Evolutionary conservation across 768 basidiomycete genomes (phyloP).

Genomic region (Naganishia friedmannii): DNA sequence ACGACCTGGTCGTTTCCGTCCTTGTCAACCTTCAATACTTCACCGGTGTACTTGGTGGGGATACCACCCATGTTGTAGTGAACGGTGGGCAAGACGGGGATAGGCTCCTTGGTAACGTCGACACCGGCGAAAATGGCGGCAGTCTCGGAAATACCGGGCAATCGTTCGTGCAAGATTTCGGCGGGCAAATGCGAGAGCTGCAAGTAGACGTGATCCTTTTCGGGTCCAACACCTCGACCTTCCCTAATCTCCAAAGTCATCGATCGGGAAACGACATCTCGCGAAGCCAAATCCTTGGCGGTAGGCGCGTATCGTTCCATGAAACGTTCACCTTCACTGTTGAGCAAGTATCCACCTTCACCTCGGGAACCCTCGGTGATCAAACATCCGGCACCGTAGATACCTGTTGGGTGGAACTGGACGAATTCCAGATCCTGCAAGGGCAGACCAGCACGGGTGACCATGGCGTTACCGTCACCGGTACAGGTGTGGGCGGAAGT

Average conservation of each 20-base stretch:
- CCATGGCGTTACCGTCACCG: slow-evolving; percentile 99
- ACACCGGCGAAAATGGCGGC: slow-evolving; percentile 98
- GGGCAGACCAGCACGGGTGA: slow-evolving; percentile 89
- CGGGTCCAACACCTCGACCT: slow-evolving; percentile 96
- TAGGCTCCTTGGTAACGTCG: slow-evolving; percentile 99
- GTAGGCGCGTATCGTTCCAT: slow-evolving; percentile 99
- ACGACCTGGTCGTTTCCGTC: slow-evolving; percentile 90
- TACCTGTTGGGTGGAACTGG: slow-evolving; percentile 99
- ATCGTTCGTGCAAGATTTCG: slow-evolving; percentile 89
- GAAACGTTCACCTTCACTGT: slow-evolving; percentile 98
- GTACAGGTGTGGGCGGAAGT: slow-evolving; percentile 98
- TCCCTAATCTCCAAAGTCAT: slow-evolving; percentile 99
- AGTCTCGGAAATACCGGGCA: slow-evolving; percentile 99
- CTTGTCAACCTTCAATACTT: slow-evolving; percentile 82
- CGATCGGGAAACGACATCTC: slow-evolving; percentile 97
- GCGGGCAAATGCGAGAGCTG: slow-evolving; percentile 96
- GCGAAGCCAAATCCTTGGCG: slow-evolving; percentile 97
- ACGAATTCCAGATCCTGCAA: slow-evolving; percentile 97
- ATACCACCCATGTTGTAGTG: slow-evolving; percentile 99
- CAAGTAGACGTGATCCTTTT: slow-evolving; percentile 94
- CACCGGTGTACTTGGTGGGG: slow-evolving; percentile 96
- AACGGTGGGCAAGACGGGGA: slow-evolving; percentile 95
- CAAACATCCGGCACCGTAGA: slow-evolving; percentile 97
- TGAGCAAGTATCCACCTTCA: slow-evolving; percentile 96
- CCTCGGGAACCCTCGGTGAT: slow-evolving; percentile 99